Conservation (phyloP, 345 rosid genomes). For the Eutrema japonicum region DNA sequence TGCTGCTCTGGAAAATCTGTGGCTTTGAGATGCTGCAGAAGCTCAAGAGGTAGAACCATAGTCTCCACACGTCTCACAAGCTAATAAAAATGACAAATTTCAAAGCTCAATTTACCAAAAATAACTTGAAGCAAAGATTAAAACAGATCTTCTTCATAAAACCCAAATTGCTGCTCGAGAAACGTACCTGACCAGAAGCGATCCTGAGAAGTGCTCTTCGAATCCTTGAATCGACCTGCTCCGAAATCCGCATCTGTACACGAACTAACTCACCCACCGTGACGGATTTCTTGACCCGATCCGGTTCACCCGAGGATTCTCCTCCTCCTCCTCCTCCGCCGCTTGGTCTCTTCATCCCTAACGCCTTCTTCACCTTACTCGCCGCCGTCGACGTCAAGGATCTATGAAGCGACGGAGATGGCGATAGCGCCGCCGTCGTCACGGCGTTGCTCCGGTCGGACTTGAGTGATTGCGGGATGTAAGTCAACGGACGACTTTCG, state of each 20-base stretch:
- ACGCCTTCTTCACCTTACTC: conserved; percentile 88
- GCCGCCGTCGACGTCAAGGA: conserved; percentile 86
- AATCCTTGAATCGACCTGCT: conserved; percentile 84
- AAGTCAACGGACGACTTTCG: conserved; percentile 72
- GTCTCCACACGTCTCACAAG: conserved; percentile 84
- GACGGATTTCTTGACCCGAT: conserved; percentile 55
- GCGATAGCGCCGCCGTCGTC: conserved; percentile 6
- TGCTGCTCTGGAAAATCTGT: conserved; percentile 73
- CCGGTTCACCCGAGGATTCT: conserved; percentile 44
- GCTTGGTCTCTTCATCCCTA: conserved; percentile 70
- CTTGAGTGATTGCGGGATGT: conserved; percentile 59
- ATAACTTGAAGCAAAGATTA: conserved; percentile 1
- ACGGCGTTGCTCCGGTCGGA: conserved; percentile 38
- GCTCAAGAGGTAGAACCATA: conserved; percentile 85
- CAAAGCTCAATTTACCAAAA: conserved; percentile 6
- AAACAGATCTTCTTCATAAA: background rate
- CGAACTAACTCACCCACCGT: conserved; percentile 86
- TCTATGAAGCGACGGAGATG: conserved; percentile 67
- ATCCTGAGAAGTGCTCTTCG: conserved; percentile 81
- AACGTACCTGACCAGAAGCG: conserved; percentile 82
- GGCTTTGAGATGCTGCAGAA: conserved; percentile 78
- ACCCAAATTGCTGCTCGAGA: background rate
- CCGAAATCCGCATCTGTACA: conserved; percentile 79
- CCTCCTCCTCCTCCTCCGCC: conserved; percentile 40
- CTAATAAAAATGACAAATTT: conserved; percentile 50